These are phyloP conservation scores for Pythium biforme DNA, from an alignment of 352 stramenopile genomes.

Conservation along the genomic window DNA sequence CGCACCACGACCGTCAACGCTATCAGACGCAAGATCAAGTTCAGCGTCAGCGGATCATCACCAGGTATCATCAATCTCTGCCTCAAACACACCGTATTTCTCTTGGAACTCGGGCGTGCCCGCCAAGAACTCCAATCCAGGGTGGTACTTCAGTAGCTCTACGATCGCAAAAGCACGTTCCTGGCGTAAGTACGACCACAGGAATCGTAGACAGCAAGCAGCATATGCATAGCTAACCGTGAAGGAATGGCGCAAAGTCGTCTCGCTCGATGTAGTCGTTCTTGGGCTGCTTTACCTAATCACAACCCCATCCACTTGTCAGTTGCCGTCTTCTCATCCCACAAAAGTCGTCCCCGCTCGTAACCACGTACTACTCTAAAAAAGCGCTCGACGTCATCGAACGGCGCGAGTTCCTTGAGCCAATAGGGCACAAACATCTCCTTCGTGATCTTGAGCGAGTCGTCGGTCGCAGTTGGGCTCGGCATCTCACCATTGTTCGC, in stretches of 20 bases:
- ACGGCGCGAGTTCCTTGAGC: slow-evolving; percentile 93
- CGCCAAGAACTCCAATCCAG: slow-evolving; percentile 95
- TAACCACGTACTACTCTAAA: slow-evolving; percentile 89
- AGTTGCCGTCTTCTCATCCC: not conserved
- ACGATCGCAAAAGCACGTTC: not conserved
- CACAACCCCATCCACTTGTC: not conserved
- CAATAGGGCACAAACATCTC: slow-evolving; percentile 94
- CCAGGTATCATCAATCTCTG: not conserved
- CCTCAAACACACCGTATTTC: slow-evolving; percentile 90
- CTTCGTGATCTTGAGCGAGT: slow-evolving; percentile 65
- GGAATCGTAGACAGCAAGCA: too few species aligned
- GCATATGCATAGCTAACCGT: too few species aligned
- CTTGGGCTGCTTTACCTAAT: slow-evolving; percentile 90
- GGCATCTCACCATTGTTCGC: slow-evolving; percentile 15
- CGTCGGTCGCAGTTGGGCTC: slow-evolving; percentile 25
- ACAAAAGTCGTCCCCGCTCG: not conserved
- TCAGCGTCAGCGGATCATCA: not conserved
- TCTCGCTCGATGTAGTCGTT: slow-evolving; percentile 91
- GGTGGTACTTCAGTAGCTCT: slow-evolving; percentile 89
- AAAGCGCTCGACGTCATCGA: slow-evolving; percentile 96
- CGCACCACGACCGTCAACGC: slow-evolving; percentile 95
- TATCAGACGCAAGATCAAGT: slow-evolving; percentile 22
- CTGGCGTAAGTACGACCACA: too few species aligned
- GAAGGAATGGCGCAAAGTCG: slow-evolving; percentile 97
- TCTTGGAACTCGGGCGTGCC: slow-evolving; percentile 99